Base-by-base conservation (phyloP, 345 rosid species). In the Anacardium occidentale region DNA sequence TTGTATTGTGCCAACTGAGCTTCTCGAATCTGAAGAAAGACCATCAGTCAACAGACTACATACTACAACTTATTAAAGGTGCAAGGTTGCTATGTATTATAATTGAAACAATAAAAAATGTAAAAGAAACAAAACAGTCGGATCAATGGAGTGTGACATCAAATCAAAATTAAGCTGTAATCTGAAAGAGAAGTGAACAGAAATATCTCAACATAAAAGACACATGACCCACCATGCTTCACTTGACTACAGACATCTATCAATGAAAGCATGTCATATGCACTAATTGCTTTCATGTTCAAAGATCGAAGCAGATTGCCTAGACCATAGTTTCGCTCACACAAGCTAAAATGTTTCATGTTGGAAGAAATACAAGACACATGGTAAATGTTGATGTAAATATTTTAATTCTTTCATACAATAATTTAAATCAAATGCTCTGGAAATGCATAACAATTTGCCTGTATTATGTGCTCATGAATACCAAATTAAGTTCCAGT, bases 1-100 rank as follows among this genome's bases (percentile, higher is more conserved):
- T 91, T 96, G 87, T 85, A 96, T 74, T 94, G 97, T 2, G 96
- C 96, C 73, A 87, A 69, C 84, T 92, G 98, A 76, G 99, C 99
- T 87, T 95, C 97, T 55, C 93, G 83, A 18, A 96, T 84, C 99
- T 96, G 86, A 55, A 83, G 55, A 50, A 34, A 70, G 62, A 62
- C 74, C 45, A 66, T 78, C 64, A 81, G 57, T 34, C 17, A 73
- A 62, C 62, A 62, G 20, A 24, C 34, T 24, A 22, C 42, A 40
- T n/a, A 10, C 48, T 52, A 71, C 15, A 5, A 42, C 13, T 44
- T 15, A 44, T 1, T 56, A 22, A 20, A 17, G 7, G 21, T 50
- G 20, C 6, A 50, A 13, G 42, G 2, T 17, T 20, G 40, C 37
- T 2, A 37, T 7, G 12, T 14, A 22, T 65, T 22, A 50, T 20